phyloP scores from a whole-genome alignment of 257 asterid species.

The Solanum ossicruentum region DNA sequence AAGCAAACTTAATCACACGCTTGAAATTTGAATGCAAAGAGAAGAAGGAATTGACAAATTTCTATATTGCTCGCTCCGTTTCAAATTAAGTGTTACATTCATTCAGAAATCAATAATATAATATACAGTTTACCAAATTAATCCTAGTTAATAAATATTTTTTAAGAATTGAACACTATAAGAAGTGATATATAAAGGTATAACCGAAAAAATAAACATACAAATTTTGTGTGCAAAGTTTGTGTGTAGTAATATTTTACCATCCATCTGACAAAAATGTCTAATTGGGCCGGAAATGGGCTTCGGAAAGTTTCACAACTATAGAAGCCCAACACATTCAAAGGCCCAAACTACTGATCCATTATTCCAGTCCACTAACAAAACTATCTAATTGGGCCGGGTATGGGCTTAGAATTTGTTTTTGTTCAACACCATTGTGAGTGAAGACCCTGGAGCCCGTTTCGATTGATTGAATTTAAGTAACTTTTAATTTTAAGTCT shows the following conservation, averaged over 20 bases:
- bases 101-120: background rate
- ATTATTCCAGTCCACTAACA: background rate
- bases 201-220: background rate
- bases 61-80: background rate
- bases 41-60: background rate
- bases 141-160: background rate
- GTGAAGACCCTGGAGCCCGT: background rate
- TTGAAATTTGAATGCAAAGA: background rate
- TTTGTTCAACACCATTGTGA: background rate
- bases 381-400: background rate
- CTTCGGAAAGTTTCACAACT: background rate
- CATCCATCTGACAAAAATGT: background rate
- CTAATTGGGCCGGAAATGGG: no score
- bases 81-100: background rate
- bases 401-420: background rate
- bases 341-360: background rate
- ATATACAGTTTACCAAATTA: background rate
- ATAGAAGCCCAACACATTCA: background rate
- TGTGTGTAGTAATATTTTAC: background rate
- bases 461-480: background rate
- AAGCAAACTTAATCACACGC: background rate
- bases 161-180: background rate
- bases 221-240: background rate
- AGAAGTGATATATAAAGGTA: background rate
- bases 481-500: background rate